Base-by-base conservation (phyloP, 2,329 filamentous ascomycete species). In the Paecilomyces variotii region DNA sequence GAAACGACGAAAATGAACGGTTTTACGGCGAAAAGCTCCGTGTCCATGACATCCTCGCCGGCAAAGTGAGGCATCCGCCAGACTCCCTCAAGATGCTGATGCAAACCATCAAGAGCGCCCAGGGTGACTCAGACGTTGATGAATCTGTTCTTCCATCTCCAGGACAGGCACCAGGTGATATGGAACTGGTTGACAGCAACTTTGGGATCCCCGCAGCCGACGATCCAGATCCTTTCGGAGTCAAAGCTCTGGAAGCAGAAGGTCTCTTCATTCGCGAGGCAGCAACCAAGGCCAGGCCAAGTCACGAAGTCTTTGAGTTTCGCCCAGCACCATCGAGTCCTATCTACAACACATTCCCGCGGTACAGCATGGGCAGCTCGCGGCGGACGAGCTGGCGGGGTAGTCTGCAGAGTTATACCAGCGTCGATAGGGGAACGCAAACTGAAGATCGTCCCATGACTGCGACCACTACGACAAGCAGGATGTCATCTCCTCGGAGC, bases 161-260 rank as follows among this genome's bases (percentile, higher is more conserved):
- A 5, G 83, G 85, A 5, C 86, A 89, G 11, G 84, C 91, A 0
- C 93, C 93, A 0, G 87, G 87, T 56, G 93, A 97, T 69, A 86
- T 80, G 57, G 82, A 87, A 50, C 66, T 88, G 4, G 73, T n/a
- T 4, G 67, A 83, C 54, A 70, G 79, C 30, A 76, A 78, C 1
- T 96, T 97, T 75, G 92, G 92, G 1, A 79, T 96, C 14, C 91
- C 91, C 0, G 86, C 87, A 62, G 76, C 79, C 2, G 85, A 91
- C 57, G 93, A 97, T 66, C 91, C 92, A 0, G 93, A 97, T 71
- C 93, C 93, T 0, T 97, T 90, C 69, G 93, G 93, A 26, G 89
- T 97, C 27, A 83, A 92, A 63, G 92, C 93, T 6, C 77, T 97
- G n/a, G 91, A 96, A 70, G 70, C 69, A 14, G 89, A 91, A 61